These are phyloP conservation scores for Suillus brevipes DNA, from an alignment of 768 basidiomycete genomes.

Conservation along the genomic window DNA sequence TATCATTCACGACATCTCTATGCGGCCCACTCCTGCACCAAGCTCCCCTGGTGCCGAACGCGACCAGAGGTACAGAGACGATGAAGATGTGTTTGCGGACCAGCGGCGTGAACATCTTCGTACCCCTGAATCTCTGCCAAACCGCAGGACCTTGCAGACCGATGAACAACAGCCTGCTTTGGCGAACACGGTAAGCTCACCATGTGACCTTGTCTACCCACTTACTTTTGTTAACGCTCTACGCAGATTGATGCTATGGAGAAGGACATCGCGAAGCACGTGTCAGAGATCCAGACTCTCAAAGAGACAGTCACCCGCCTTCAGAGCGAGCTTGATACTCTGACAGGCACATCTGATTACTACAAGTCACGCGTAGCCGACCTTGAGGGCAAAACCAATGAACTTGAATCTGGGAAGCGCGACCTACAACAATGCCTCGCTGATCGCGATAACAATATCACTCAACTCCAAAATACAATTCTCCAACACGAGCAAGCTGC, in stretches of 20 bases:
- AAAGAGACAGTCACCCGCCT: background rate
- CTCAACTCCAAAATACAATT: background rate
- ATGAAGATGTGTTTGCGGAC: constrained; percentile 12
- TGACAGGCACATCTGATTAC: background rate
- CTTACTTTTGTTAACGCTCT: background rate
- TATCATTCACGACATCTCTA: constrained; percentile 45
- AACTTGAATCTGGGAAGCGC: background rate
- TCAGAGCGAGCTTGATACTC: constrained; percentile 1
- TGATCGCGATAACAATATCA: background rate
- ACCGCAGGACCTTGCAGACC: background rate
- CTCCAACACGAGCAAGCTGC: background rate
- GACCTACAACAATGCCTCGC: background rate
- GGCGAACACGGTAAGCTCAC: background rate
- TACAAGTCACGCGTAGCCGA: constrained; percentile 4
- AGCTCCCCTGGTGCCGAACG: constrained; percentile 30
- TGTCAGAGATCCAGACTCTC: background rate
- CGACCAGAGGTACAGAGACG: constrained; percentile 4
- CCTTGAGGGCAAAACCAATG: constrained; percentile 7
- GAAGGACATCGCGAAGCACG: too few species aligned
- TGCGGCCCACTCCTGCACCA: constrained; percentile 52
- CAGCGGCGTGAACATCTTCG: background rate
- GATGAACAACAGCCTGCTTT: background rate
- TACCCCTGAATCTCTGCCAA: constrained; percentile 9
- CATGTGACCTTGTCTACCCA: background rate
- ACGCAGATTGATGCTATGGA: background rate